Conservation (phyloP, 2,329 filamentous ascomycete genomes). For the Epichloe coenophiala region DNA sequence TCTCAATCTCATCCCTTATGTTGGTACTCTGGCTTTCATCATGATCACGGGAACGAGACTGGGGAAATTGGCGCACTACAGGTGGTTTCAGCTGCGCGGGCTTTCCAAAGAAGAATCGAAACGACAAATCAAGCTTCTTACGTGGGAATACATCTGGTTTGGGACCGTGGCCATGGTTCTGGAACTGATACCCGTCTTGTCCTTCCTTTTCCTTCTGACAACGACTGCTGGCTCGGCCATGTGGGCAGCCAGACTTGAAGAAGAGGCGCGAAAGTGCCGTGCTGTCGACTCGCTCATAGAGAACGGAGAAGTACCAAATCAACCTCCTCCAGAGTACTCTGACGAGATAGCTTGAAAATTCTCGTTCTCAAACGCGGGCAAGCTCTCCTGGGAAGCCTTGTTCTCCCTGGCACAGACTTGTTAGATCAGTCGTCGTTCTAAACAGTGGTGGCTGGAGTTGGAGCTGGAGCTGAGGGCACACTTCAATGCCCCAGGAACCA, state of each 20-base stretch:
- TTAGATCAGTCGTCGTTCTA: background rate
- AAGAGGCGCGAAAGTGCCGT: conserved; percentile 34
- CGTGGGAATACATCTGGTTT: conserved; percentile 87
- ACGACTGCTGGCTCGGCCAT: conserved; percentile 73
- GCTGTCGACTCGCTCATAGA: conserved; percentile 6
- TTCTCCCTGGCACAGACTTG: background rate
- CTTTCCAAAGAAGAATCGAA: conserved; percentile 63
- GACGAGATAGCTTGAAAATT: conserved; percentile 9
- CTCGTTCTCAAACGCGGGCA: background rate
- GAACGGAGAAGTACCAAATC: conserved; percentile 8
- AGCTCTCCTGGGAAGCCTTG: background rate
- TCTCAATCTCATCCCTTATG: conserved; percentile 74
- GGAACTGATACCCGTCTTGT: conserved; percentile 77
- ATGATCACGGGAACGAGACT: conserved; percentile 76
- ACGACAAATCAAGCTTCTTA: conserved; percentile 49
- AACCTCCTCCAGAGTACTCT: conserved; percentile 16
- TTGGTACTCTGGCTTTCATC: conserved; percentile 76
- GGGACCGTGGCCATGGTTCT: conserved; percentile 72
- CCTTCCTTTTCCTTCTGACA: conserved; percentile 89
- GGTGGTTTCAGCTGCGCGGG: conserved; percentile 73
- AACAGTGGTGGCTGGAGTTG: too few species aligned
- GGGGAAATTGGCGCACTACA: conserved; percentile 79
- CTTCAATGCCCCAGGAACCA: background rate
- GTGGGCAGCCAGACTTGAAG: conserved; percentile 76
- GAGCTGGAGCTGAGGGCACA: background rate